phyloP scores from a whole-genome alignment of 1,139 yeast genomes.

The Maudiozyma humilis region DNA sequence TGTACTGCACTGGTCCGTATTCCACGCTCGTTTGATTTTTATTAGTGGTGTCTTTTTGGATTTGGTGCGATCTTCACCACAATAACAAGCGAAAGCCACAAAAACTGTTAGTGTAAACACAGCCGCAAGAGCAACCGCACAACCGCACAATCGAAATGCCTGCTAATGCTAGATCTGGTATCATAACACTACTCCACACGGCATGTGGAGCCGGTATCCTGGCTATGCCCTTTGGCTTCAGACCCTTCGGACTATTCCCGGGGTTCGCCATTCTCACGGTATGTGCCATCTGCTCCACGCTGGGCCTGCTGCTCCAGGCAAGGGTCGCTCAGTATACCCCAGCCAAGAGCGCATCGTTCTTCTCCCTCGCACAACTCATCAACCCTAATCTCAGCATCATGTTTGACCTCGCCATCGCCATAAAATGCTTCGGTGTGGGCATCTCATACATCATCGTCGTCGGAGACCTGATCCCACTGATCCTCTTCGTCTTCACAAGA shows the following conservation, averaged over 20 bases:
- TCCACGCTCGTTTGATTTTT: slow-evolving; percentile 29
- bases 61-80: no score
- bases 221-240: slow-evolving; percentile 87
- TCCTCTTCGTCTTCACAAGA: slow-evolving; percentile 39
- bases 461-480: slow-evolving; percentile 71
- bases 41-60: slow-evolving; percentile 34
- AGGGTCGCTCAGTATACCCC: slow-evolving; percentile 47
- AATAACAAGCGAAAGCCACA: no score
- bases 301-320: slow-evolving; percentile 27
- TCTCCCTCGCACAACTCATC: slow-evolving; percentile 61
- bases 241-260: slow-evolving; percentile 69
- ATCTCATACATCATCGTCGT: slow-evolving; percentile 66
- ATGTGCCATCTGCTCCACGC: slow-evolving; percentile 32
- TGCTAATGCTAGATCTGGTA: slow-evolving; percentile 25
- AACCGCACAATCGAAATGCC: slow-evolving; percentile 8
- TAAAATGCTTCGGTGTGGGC: slow-evolving; percentile 82
- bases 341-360: slow-evolving; percentile 66
- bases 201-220: slow-evolving; percentile 73
- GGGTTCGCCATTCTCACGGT: slow-evolving; percentile 60
- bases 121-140: slow-evolving; percentile 34
- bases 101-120: slow-evolving; percentile 36
- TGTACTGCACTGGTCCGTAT: background rate
- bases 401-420: slow-evolving; percentile 83
- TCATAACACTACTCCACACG: slow-evolving; percentile 47
- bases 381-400: slow-evolving; percentile 74